Conservation (phyloP, 192 early-diverging fungal genomes). For the Dimargaris verticillata region DNA sequence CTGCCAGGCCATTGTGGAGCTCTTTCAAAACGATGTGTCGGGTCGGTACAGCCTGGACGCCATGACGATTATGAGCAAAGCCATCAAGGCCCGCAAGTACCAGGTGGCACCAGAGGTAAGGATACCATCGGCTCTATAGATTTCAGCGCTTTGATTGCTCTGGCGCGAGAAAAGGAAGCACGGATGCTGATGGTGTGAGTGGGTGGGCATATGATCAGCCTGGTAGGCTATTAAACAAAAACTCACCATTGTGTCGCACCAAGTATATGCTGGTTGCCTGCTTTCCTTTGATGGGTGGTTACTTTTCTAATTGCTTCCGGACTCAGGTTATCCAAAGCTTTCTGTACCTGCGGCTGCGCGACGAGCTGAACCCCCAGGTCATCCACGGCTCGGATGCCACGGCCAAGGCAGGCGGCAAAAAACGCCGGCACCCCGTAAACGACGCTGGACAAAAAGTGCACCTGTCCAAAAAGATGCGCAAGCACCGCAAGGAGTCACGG, state of each 20-base stretch:
- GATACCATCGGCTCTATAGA: too few species aligned
- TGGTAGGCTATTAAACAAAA: too few species aligned
- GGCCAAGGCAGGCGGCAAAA: neutral
- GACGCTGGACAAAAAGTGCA: slow-evolving; percentile 2
- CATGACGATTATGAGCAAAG: slow-evolving; percentile 65
- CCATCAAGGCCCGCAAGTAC: slow-evolving; percentile 69
- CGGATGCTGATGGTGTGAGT: too few species aligned
- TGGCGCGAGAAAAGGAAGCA: too few species aligned
- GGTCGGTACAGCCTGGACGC: slow-evolving; percentile 78
- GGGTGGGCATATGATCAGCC: too few species aligned
- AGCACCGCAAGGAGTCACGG: neutral
- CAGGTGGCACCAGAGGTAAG: slow-evolving; percentile 38
- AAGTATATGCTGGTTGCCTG: too few species aligned
- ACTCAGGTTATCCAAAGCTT: slow-evolving; percentile 55
- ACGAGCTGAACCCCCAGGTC: slow-evolving; percentile 48
- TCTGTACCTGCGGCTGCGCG: slow-evolving; percentile 63
- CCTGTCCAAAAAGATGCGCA: neutral
- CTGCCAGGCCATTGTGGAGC: slow-evolving; percentile 52
- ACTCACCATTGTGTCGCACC: too few species aligned
- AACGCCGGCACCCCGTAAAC: neutral
- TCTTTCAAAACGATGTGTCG: slow-evolving; percentile 72
- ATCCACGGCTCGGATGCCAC: slow-evolving; percentile 1
- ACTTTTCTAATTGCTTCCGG: neutral
- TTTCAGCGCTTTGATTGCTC: too few species aligned
- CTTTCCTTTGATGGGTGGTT: too few species aligned